These are phyloP conservation scores for Colletotrichum neosansevieriae DNA, from an alignment of 2,329 filamentous ascomycete species.

Conservation along the genomic window DNA sequence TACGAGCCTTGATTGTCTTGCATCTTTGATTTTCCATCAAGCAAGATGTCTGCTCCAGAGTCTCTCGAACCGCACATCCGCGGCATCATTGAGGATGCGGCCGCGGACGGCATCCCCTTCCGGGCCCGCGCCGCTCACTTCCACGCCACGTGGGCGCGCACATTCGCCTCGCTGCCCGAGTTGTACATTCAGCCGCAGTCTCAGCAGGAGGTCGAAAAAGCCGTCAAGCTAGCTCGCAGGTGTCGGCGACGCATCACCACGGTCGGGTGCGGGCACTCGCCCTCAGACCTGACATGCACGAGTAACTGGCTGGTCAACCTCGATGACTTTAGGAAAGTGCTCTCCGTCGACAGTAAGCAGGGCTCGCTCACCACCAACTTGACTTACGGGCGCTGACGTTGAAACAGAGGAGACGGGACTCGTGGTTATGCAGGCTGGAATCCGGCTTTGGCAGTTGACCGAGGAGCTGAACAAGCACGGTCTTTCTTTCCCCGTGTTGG, in stretches of 20 bases:
- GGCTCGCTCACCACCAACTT: not conserved
- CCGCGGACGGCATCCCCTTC: constrained; percentile 72
- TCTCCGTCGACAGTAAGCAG: constrained; percentile 70
- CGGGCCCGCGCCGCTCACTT: constrained; percentile 78
- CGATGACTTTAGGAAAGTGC: constrained; percentile 81
- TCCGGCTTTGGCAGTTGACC: constrained; percentile 82
- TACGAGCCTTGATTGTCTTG: not conserved
- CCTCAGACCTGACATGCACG: constrained; percentile 91
- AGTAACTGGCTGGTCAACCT: constrained; percentile 96
- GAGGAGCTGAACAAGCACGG: constrained; percentile 79
- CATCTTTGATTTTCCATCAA: not conserved
- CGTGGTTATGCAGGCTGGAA: constrained; percentile 88
- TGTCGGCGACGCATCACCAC: constrained; percentile 86
- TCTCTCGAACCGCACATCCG: constrained; percentile 52
- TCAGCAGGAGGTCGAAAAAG: constrained; percentile 86
- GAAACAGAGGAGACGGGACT: constrained; percentile 67
- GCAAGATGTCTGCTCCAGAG: constrained; percentile 25
- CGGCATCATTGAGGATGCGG: constrained; percentile 49
- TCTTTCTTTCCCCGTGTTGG: constrained; percentile 89
- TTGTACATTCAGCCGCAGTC: constrained; percentile 89
- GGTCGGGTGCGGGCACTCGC: constrained; percentile 91
- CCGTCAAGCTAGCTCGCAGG: constrained; percentile 81
- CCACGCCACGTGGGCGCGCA: constrained; percentile 95
- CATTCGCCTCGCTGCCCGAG: constrained; percentile 89
- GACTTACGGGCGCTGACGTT: not conserved